Evolutionary conservation across 2,329 filamentous ascomycete species (phyloP).

Genomic region (Colletotrichum simmondsii): DNA sequence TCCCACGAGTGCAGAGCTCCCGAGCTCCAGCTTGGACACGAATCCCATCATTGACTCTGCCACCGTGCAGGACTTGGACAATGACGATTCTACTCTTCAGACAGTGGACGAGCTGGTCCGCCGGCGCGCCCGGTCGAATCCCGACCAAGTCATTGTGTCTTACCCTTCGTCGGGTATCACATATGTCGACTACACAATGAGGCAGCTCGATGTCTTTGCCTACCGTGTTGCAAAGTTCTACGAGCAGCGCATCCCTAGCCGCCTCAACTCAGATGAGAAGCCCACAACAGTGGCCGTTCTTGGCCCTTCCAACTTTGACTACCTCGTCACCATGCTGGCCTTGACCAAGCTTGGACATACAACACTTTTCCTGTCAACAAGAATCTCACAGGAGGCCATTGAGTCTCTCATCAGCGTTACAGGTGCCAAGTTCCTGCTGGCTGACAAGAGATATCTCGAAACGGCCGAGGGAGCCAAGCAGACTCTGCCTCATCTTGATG

Average conservation of each 20-base stretch:
- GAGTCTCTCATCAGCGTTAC: constrained; percentile 43
- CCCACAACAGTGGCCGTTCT: constrained; percentile 58
- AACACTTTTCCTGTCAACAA: constrained; percentile 49
- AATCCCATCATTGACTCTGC: background rate
- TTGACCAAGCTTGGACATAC: constrained; percentile 66
- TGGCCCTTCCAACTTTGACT: constrained; percentile 64
- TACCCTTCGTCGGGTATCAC: constrained; percentile 55
- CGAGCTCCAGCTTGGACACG: constrained; percentile 17
- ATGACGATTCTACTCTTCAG: constrained; percentile 37
- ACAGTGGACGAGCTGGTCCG: constrained; percentile 42
- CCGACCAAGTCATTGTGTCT: constrained; percentile 48
- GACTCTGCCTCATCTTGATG: constrained; percentile 33
- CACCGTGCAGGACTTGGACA: background rate
- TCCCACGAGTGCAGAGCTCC: constrained; percentile 27
- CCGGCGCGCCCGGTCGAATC: constrained; percentile 40
- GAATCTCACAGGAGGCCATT: constrained; percentile 45
- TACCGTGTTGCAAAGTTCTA: constrained; percentile 42
- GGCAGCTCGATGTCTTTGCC: constrained; percentile 54
- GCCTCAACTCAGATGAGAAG: constrained; percentile 38
- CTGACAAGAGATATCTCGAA: constrained; percentile 39
- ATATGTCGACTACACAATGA: constrained; percentile 58
- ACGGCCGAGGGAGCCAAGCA: constrained; percentile 36
- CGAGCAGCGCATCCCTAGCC: constrained; percentile 37
- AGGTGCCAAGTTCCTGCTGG: constrained; percentile 39
- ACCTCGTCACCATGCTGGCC: constrained; percentile 64